Evolutionary conservation across 2,329 filamentous ascomycete species (phyloP), one percentile per base, ranked within the genome.

Genomic region (Sarocladium kiliense): DNA sequence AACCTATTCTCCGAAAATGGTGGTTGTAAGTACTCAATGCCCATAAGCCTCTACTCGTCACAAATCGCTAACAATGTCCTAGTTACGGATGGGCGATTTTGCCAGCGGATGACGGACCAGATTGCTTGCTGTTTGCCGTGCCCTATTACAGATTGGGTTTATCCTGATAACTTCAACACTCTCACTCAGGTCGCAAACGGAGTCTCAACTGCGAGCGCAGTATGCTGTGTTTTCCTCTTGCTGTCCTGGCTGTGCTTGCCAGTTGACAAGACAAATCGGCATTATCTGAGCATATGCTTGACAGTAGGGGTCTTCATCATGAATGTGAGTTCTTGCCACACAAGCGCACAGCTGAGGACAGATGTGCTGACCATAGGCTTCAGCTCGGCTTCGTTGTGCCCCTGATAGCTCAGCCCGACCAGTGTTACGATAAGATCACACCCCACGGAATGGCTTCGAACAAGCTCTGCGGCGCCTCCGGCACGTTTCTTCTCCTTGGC

Each of bases 331-430:
- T 36, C 19, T 54, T 19, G 54, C 16, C 27, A 55, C 53, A 26
- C 45, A 54, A 41, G 25, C 14, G 3, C 6, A 23, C 19, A 18
- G 39, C 39, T 44, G 39, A 45, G 12, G 21, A 10, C 11, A 54
- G 3, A 10, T 18, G 21, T 10, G 34, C 50, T 53, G 53, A 54
- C 53, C n/a, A 11, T n/a, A 21, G 32, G 44, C 45, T 45, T 10
- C 62, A 96, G 86, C 78, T 97, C 61, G 91, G 91, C 27, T 96
- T 97, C 68, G 88, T 97, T 44, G 84, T 99, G 39, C 93, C 94
- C 0, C 80, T 97, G 21, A 91, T 84, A 12, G 84, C 85, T 25
- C 80, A 85, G 58, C 91, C 92, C 1, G 75, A 90, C 0, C 85
- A 96, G 74, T 99, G 94, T 69, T 88, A 85, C 67, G 89, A 99